Evolutionary conservation across 208 protist species (phyloP), one percentile per base, ranked within the genome.

Genomic region (Tritrichomonas musculus): DNA sequence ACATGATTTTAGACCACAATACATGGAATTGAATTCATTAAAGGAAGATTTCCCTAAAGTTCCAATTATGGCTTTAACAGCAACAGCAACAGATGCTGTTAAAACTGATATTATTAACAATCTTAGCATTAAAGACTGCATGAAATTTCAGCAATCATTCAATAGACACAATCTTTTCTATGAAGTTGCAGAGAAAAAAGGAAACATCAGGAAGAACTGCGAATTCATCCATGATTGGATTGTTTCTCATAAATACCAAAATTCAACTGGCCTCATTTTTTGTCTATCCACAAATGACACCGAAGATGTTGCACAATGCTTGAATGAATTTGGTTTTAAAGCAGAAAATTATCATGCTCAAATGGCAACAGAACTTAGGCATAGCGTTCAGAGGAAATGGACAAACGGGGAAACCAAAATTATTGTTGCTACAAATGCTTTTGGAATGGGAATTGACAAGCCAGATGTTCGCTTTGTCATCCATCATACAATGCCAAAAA

Each of bases 361-460:
- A 11, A 9, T 93, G 14, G 80, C 92, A 0, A 22, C 9, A 2
- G 47, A 5, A 25, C 60, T 92, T 27, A 27, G 95, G 30, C 39
- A 39, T 41, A 2, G 25, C 20, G 66, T 94, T 44, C 95, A 96
- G 41, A 13, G 3, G 11, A 47, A 9, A 27, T 96, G 94, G 94
- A 69, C 82, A 47, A 57, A 30, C 1, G 75, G 93, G 0, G 3
- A 69, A 39, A 22, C 65, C 9, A 93, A 93, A 53, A 22, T 94
- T 49, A 80, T 96, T 50, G 93, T 94, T 22, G 94, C 94, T 8
- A 96, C 96, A 49, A 80, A 96, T 53, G 96, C 96, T 49, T 96
- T 96, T 93, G 96, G 96, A 27, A 96, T 96, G 96, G 96, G 96
- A 2, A 93, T 96, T 60, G 94, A 96, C 93, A 96, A 95, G 65